Evolutionary conservation across 2,329 filamentous ascomycete species (phyloP), one percentile per base, ranked within the genome.

Genomic region (Penicillium sclerotiorum): DNA sequence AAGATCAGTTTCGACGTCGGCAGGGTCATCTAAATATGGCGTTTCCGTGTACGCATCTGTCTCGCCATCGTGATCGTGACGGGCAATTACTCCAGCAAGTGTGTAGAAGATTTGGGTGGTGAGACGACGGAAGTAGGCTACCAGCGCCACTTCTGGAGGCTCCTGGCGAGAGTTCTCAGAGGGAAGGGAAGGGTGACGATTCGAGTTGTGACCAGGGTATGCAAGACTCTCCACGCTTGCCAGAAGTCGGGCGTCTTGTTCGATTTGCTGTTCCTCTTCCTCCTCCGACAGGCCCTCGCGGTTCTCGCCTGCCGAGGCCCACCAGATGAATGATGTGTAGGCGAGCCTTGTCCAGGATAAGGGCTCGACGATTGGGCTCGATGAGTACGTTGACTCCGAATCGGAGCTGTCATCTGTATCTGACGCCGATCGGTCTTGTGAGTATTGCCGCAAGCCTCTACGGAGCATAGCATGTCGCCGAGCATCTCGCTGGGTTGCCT

Each of bases 401-500:
- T 74, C 71, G 28, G 68, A 67, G 41, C 20, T 28, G 28, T 73
- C 62, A 5, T 59, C 62, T 45, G 60, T 65, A 30, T 70, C 63
- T 21, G 58, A 52, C 30, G 58, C 45, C 22, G 49, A 45, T 21
- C 58, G 49, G 40, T 61, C 55, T 12, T 52, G 56, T 21, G 62
- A 59, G 35, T 69, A 56, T 39, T 65, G 67, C 22, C 59, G 66
- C 8, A 95, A 77, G 4, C 86, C 87, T 54, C 77, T 77, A 42
- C 82, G 81, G 9, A 96, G 79, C 15, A 85, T 79, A 40, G 81
- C 80, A 72, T 88, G 97, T 18, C 93, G 87, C 21, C 90, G 84
- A 12, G 94, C 80, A 68, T 99, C 94, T 33, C 94, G 86, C 66
- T 96, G 93, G 0, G 91, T 96, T 1, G 94, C 93, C 72, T 87